Evolutionary conservation across 2,329 filamentous ascomycete genomes (phyloP).

Genomic region (Colletotrichum zoysiae): DNA sequence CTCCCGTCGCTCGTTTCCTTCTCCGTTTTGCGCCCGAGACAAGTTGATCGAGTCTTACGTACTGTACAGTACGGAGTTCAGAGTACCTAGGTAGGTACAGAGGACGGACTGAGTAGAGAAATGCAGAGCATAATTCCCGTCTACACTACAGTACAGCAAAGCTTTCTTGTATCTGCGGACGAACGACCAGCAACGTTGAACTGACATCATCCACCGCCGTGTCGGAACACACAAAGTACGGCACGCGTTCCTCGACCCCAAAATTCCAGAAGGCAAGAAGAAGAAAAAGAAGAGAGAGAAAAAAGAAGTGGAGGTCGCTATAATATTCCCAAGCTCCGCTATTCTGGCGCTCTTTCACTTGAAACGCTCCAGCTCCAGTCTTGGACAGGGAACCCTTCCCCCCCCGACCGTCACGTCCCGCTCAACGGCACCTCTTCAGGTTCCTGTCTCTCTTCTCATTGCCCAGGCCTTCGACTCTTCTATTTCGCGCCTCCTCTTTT

Average conservation of each 20-base stretch:
- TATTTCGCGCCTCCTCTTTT: constrained; percentile 17
- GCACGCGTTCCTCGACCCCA: constrained; percentile 26
- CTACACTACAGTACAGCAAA: constrained; percentile 21
- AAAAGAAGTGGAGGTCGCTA: constrained; percentile 32
- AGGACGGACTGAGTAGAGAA: not conserved
- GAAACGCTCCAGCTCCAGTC: constrained; percentile 40
- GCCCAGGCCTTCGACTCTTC: constrained; percentile 4
- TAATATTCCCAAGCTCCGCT: constrained; percentile 40
- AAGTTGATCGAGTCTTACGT: constrained; percentile 29
- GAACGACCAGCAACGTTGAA: constrained; percentile 31
- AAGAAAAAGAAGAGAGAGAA: not conserved
- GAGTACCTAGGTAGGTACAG: no score
- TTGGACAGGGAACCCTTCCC: constrained; percentile 38
- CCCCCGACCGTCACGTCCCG: constrained; percentile 22
- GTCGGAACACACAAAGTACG: constrained; percentile 18
- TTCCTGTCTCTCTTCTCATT: constrained; percentile 24
- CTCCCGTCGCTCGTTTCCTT: not conserved
- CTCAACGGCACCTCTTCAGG: constrained; percentile 25
- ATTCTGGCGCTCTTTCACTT: constrained; percentile 36
- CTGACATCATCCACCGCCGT: constrained; percentile 30
- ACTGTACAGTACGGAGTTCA: not conserved
- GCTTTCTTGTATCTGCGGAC: constrained; percentile 25
- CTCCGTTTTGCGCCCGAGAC: constrained; percentile 20
- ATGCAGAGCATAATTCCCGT: not conserved
- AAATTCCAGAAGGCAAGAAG: not conserved